Evolutionary conservation across 805 yeast species (phyloP).

Genomic region (Blastobotrys terrestris): DNA sequence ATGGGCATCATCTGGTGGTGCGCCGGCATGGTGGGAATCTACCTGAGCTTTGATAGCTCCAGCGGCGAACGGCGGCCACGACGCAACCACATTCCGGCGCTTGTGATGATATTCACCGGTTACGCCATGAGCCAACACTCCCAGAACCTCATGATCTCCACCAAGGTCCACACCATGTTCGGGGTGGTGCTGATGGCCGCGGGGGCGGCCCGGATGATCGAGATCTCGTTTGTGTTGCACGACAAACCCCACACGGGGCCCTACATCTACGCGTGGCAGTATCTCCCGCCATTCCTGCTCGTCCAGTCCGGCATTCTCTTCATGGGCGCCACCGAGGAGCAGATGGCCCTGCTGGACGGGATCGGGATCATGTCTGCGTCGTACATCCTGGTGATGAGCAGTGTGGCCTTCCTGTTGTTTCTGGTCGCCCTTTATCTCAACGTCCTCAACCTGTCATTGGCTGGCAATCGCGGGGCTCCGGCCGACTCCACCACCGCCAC

Average conservation of each 20-base stretch:
- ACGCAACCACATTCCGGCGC: constrained; percentile 73
- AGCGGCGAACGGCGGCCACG: constrained; percentile 30
- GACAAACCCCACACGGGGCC: constrained; percentile 37
- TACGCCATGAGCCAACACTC: constrained; percentile 91
- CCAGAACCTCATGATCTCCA: constrained; percentile 69
- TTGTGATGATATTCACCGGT: constrained; percentile 81
- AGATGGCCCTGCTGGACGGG: constrained; percentile 59
- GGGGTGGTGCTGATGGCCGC: constrained; percentile 76
- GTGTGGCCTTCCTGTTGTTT: constrained; percentile 67
- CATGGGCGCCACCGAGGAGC: constrained; percentile 93
- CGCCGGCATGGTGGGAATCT: constrained; percentile 83
- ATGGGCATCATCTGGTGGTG: constrained; percentile 98
- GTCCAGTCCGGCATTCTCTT: constrained; percentile 74
- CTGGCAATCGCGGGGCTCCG: constrained; percentile 1
- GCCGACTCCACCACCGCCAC: neutral
- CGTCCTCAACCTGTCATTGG: constrained; percentile 43
- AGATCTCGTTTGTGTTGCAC: constrained; percentile 66
- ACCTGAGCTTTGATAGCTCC: constrained; percentile 55
- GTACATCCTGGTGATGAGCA: constrained; percentile 62
- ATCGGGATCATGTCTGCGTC: constrained; percentile 82
- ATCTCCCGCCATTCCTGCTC: constrained; percentile 75
- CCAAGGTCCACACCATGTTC: constrained; percentile 82
- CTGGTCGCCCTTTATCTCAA: constrained; percentile 60
- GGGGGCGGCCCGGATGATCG: constrained; percentile 69
- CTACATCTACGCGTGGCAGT: constrained; percentile 64